Base-by-base conservation (phyloP, 305 asterid genomes). In the Fraxinus velutina region DNA sequence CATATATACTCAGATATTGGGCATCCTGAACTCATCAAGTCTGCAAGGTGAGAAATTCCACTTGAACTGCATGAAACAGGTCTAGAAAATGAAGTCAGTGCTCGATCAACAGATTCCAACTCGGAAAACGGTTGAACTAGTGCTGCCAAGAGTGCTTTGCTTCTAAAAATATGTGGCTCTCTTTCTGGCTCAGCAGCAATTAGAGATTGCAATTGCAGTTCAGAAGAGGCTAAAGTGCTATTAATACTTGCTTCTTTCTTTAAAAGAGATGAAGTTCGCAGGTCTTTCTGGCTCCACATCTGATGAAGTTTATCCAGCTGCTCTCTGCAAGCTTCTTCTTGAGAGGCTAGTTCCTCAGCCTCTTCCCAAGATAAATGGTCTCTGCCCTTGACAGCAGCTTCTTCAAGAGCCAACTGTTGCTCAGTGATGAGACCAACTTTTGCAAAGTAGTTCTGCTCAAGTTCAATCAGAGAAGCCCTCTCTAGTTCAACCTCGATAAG, bases 341-440 rank as follows among this genome's bases (percentile, higher is more conserved):
- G 98, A 84, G 99, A 92, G 78, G 97, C 99, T 83, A 96, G 94
- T 90, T 96, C 98, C 85, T 96, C 99, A 75, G 99, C 98, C 89
- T 96, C 99, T 89, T 96, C 99, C 99, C 99, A 96, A 78, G 99
- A 96, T 81, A 94, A 87, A 89, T 91, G 92, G 78, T 96, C 98
- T 90, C 99, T 92, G 82, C 99, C 96, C 90, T 89, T 90, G 80
- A 89, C 89, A 83, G 99, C 81, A 86, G 98, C 99, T 89, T 96
- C 97, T 88, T 94, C 93, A 55, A 96, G 98, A 90, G 93, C 97
- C 91, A 96, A 87, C 89, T 96, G 98, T 86, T 88, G 89, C 86
- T 96, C 99, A 39, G 98, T 93, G 80, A 96, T 92, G 80, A 86
- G 90, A 78, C 98, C 98, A 80, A 94, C 98, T 83, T 92, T 88